Evolutionary conservation across 1,284 basidiomycete genomes (phyloP).

Genomic region (Sporisorium reilianum): DNA sequence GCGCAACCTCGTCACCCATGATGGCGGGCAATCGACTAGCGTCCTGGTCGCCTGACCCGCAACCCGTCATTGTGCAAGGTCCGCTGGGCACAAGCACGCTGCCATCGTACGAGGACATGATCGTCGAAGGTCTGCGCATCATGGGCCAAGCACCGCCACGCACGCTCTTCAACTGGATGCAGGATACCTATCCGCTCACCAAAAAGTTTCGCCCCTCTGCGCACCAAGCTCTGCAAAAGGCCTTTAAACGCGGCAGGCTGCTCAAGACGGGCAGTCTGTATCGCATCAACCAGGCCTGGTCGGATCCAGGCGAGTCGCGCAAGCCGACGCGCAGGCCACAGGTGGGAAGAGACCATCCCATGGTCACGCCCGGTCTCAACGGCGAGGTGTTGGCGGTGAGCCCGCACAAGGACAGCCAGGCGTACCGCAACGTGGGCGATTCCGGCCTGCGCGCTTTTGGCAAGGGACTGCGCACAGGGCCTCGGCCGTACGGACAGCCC

Average conservation of each 20-base stretch:
- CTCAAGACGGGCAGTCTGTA: constrained; percentile 65
- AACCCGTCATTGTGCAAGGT: constrained; percentile 50
- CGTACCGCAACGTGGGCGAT: constrained; percentile 54
- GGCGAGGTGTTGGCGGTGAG: constrained; percentile 57
- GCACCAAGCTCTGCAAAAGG: constrained; percentile 66
- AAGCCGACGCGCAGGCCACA: constrained; percentile 59
- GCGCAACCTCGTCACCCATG: neutral
- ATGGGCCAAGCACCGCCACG: constrained; percentile 60
- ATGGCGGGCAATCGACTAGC: constrained; percentile 8
- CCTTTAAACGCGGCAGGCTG: constrained; percentile 65
- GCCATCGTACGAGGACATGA: constrained; percentile 66
- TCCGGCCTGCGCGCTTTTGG: constrained; percentile 17
- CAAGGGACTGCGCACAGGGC: constrained; percentile 45
- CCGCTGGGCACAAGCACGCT: constrained; percentile 55
- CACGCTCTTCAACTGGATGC: constrained; percentile 64
- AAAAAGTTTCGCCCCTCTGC: constrained; percentile 68
- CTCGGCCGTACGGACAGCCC: constrained; percentile 60
- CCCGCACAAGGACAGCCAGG: constrained; percentile 58
- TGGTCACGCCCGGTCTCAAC: constrained; percentile 60
- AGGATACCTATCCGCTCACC: constrained; percentile 62
- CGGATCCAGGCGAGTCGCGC: constrained; percentile 53
- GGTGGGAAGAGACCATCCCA: constrained; percentile 59
- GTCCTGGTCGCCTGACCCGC: constrained; percentile 40
- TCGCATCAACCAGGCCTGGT: constrained; percentile 62
- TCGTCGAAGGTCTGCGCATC: constrained; percentile 58